Conservation (phyloP, 495 filamentous ascomycete genomes). For the Hypoxylon fuscum region DNA sequence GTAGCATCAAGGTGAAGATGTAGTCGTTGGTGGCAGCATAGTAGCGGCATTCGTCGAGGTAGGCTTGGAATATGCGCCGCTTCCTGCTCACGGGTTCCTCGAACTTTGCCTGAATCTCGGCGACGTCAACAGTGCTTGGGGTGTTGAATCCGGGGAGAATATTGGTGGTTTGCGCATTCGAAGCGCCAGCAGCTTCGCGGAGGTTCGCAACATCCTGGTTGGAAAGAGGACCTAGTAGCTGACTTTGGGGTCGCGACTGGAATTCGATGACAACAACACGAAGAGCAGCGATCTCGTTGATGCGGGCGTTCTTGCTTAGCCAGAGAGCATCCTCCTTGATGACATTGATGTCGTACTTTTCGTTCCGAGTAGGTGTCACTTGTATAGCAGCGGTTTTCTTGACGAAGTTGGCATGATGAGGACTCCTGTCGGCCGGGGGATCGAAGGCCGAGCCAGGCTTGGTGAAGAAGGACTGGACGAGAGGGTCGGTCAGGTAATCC, state of each 20-base stretch:
- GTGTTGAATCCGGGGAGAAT: constrained; percentile 56
- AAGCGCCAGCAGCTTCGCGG: constrained; percentile 69
- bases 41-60: constrained; percentile 72
- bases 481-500: constrained; percentile 72
- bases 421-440: constrained; percentile 52
- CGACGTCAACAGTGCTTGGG: constrained; percentile 53
- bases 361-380: constrained; percentile 72
- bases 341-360: constrained; percentile 76
- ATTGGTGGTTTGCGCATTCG: constrained; percentile 60
- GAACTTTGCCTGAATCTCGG: constrained; percentile 63
- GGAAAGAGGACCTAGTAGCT: constrained; percentile 71
- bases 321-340: constrained; percentile 88
- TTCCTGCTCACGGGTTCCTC: constrained; percentile 65
- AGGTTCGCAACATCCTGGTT: constrained; percentile 74
- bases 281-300: constrained; percentile 85
- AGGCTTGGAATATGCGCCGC: constrained; percentile 69
- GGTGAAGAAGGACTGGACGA: constrained; percentile 71
- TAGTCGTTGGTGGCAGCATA: constrained; percentile 61
- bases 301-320: constrained; percentile 76
- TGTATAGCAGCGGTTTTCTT: constrained; percentile 92
- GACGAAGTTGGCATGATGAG: constrained; percentile 69
- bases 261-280: constrained; percentile 84
- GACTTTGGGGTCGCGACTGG: constrained; percentile 73
- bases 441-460: constrained; percentile 70
- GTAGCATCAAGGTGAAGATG: constrained; percentile 54